These are phyloP conservation scores for Talaromyces proteolyticus DNA, from an alignment of 495 filamentous ascomycete species.

Conservation along the genomic window DNA sequence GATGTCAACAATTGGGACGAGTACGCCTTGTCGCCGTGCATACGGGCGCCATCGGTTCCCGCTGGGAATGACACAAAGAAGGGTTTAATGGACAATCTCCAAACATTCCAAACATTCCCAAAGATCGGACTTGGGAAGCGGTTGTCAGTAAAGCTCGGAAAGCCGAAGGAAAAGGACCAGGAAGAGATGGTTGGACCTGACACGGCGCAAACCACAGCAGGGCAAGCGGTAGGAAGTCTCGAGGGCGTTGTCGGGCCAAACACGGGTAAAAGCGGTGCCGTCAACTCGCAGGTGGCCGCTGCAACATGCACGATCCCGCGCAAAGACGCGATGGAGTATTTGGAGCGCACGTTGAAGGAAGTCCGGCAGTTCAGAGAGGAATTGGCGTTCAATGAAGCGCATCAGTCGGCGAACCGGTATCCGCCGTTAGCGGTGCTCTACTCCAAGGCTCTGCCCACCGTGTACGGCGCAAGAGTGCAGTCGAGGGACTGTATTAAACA, in stretches of 20 bases:
- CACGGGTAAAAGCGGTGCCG: conserved; percentile 14
- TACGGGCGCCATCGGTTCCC: conserved; percentile 53
- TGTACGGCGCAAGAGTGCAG: conserved; percentile 68
- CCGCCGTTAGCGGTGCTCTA: conserved; percentile 84
- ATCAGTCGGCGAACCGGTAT: conserved; percentile 62
- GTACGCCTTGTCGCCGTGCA: conserved; percentile 72
- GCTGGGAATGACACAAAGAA: conserved; percentile 8
- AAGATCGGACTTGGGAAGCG: conserved; percentile 3
- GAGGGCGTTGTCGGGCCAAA: conserved; percentile 1
- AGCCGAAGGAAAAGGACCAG: not conserved
- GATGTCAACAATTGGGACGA: conserved; percentile 72
- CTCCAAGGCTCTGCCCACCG: conserved; percentile 80
- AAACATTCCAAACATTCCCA: conserved; percentile 16
- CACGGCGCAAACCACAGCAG: not conserved
- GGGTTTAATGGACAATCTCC: conserved; percentile 40
- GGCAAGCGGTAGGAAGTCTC: not conserved
- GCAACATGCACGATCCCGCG: conserved; percentile 40
- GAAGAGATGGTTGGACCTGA: not conserved
- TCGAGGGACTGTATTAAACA: conserved; percentile 63
- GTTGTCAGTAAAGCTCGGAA: conserved; percentile 4
- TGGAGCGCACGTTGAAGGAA: conserved; percentile 67
- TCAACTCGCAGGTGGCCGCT: conserved; percentile 30
- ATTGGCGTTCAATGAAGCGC: conserved; percentile 52
- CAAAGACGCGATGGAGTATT: conserved; percentile 59
- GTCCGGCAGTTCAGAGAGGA: conserved; percentile 69